A percentile compares a stretch with the other conserved stretches of the same genome.
Evolutionary conservation across 805 yeast genomes (phyloP).

Genomic region (Brettanomyces sp.): DNA sequence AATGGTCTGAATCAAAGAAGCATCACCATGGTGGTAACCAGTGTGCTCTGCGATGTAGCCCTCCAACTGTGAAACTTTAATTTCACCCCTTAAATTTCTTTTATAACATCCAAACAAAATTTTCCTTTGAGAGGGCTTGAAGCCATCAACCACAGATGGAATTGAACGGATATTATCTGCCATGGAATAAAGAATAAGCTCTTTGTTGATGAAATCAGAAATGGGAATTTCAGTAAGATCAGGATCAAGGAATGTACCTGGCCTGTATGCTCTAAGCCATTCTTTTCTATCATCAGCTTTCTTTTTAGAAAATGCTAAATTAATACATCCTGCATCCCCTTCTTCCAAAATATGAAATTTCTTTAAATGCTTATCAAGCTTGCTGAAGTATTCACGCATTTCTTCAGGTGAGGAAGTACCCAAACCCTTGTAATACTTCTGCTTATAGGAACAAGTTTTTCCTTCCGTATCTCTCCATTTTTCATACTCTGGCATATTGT

Average conservation of each 20-base stretch:
- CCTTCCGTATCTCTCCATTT: slow-evolving; percentile 87
- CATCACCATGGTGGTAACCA: slow-evolving; percentile 94
- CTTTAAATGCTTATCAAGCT: slow-evolving; percentile 78
- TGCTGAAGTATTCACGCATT: slow-evolving; percentile 80
- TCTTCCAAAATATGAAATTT: slow-evolving; percentile 73
- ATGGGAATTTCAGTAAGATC: slow-evolving; percentile 71
- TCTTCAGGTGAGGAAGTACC: slow-evolving; percentile 87
- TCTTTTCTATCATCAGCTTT: slow-evolving; percentile 96
- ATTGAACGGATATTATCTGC: slow-evolving; percentile 95
- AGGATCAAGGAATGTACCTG: slow-evolving; percentile 89
- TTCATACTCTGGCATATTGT: slow-evolving; percentile 93
- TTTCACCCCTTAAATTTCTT: slow-evolving; percentile 64
- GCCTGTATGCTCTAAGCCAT: slow-evolving; percentile 85
- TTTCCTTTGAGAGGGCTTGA: slow-evolving; percentile 95
- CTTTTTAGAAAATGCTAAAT: slow-evolving; percentile 87
- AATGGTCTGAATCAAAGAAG: slow-evolving; percentile 78
- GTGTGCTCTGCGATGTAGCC: slow-evolving; percentile 86
- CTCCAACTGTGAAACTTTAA: slow-evolving; percentile 83
- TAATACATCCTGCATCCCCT: slow-evolving; percentile 69
- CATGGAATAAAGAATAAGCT: slow-evolving; percentile 87
- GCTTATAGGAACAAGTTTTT: slow-evolving; percentile 66
- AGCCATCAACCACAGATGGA: slow-evolving; percentile 89
- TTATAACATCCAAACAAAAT: slow-evolving; percentile 83
- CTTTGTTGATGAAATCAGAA: slow-evolving; percentile 89
- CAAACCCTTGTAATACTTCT: slow-evolving; percentile 95